A percentile compares a stretch with the other conserved stretches of the same genome.
phyloP scores from a whole-genome alignment of 75 land plant species.

The Sequoia sempervirens region DNA sequence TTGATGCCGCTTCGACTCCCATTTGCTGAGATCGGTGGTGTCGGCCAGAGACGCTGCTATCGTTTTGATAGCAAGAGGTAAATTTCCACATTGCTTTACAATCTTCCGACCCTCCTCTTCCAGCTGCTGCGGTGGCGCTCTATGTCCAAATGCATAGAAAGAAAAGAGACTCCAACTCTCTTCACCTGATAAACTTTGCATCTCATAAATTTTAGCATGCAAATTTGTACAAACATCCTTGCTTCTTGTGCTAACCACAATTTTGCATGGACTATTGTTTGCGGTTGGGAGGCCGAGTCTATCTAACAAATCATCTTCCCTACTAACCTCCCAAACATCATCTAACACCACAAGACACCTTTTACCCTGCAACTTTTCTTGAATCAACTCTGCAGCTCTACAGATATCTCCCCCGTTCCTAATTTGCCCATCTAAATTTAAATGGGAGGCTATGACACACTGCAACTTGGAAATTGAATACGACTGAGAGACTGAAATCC shows the following conservation, averaged over 20 bases:
- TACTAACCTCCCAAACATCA: no score
- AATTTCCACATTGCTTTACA: background rate
- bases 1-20: background rate
- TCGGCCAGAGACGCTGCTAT: background rate
- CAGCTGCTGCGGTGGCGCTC: background rate
- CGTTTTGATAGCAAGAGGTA: background rate
- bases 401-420: no score
- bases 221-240: no score
- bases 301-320: no score
- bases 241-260: no score
- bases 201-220: no score
- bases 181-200: no score
- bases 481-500: conserved; percentile 5
- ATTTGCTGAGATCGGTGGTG: background rate
- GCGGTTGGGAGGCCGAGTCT: no score
- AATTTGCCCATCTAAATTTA: background rate
- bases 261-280: no score
- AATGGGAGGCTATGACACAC: background rate
- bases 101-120: background rate
- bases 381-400: background rate
- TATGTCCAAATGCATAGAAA: background rate
- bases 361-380: background rate
- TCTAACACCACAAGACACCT: no score
- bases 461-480: background rate
- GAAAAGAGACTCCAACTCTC: no score